Base-by-base conservation (phyloP, 805 yeast species). In the Pichia californica region DNA sequence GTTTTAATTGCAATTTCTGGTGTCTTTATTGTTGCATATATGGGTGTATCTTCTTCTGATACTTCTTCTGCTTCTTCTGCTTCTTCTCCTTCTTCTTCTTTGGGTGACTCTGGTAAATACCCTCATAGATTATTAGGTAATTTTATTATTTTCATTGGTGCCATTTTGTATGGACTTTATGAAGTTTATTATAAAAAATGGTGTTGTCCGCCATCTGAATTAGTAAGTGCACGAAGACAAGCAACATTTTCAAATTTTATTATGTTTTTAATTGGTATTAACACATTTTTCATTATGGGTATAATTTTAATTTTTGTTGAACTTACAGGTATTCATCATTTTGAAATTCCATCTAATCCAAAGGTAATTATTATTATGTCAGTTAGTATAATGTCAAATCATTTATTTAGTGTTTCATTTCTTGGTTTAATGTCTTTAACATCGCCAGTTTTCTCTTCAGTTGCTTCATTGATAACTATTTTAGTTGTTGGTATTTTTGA, bases 341-440 rank as follows among this genome's bases (percentile, higher is more conserved):
- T 87, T 59, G 68, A 71, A 43, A 47, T 80, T 15, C 80, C 85
- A 16, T 55, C 67, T 0, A 54, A 63, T 7, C 55, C 67, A 0
- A 53, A 53, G 3, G 63, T 59, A 7, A 71, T 81, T 74, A 34
- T 58, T 6, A 69, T 68, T 44, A 70, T 84, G 7, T 10, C 59
- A 1, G 59, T 76, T 2, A 82, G 91, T 1, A 67, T 83, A 1
- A 46, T 76, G 1, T 72, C 83, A 15, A 88, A 88, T 58, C 64
- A 85, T 50, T 52, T 74, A 1, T 87, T 84, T 59, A 80, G 87
- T 30, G 81, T 83, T 7, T 69, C 83, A 27, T 87, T 88, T 52
- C 68, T 87, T 46, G 73, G 88, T 2, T 65, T 87, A 50, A 84
- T 87, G 84, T 81, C 95, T 0, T 70, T 87, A 44, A 87, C 96